These are phyloP conservation scores for Talaromyces sp. DNA, from an alignment of 2,329 filamentous ascomycete genomes.

Conservation along the genomic window DNA sequence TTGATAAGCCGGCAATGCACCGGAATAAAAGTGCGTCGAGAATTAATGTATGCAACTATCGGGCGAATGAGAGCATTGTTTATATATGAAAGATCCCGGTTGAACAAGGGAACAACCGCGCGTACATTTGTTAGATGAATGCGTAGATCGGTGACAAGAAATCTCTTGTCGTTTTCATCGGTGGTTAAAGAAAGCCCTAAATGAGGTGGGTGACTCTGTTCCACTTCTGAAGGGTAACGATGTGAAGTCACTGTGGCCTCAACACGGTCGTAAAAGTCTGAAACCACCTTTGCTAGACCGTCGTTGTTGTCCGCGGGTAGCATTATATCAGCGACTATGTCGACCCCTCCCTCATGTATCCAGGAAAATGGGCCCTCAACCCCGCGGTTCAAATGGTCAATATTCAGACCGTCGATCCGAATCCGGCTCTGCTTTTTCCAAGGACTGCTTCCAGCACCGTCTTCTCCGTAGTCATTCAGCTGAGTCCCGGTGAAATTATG, in stretches of 20 bases:
- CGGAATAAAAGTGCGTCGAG: slow-evolving; percentile 89
- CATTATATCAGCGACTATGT: slow-evolving; percentile 94
- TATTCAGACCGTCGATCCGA: slow-evolving; percentile 86
- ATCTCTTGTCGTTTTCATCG: slow-evolving; percentile 61
- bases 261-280: slow-evolving; percentile 94
- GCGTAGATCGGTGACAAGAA: slow-evolving; percentile 89
- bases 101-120: slow-evolving; percentile 89
- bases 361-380: slow-evolving; percentile 93
- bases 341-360: slow-evolving; percentile 96
- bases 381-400: slow-evolving; percentile 91
- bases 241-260: slow-evolving; percentile 86
- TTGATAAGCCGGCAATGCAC: slow-evolving; percentile 95
- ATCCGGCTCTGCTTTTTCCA: slow-evolving; percentile 97
- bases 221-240: slow-evolving; percentile 46
- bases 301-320: slow-evolving; percentile 85
- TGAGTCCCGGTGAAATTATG: slow-evolving; percentile 70
- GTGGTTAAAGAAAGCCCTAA: slow-evolving; percentile 17
- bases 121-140: slow-evolving; percentile 93
- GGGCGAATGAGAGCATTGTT: slow-evolving; percentile 93
- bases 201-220: slow-evolving; percentile 17
- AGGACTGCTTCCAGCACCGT: slow-evolving; percentile 61
- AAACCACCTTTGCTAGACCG: slow-evolving; percentile 87
- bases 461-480: slow-evolving; percentile 52
- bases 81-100: slow-evolving; percentile 84
- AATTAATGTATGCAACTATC: slow-evolving; percentile 98